Evolutionary conservation across 2,329 filamentous ascomycete species (phyloP), one percentile per base, ranked within the genome.

Genomic region (Pseudonectria foliicola): DNA sequence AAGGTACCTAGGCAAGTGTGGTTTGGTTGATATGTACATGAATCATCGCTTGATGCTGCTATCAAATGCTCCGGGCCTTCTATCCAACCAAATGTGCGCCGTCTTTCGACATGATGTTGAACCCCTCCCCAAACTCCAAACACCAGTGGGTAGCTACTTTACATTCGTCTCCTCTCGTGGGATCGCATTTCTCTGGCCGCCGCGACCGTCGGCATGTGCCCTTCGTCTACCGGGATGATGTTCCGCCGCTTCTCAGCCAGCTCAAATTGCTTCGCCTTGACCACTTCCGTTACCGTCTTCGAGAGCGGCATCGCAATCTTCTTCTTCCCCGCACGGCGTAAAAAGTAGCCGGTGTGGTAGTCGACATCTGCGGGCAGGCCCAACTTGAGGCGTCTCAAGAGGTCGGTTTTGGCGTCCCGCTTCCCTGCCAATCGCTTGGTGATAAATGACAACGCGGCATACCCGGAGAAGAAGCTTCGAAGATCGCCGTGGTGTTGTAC

Each of bases 341-440:
- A 70, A 40, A 98, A 82, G 63, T 90, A 98, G 1, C 89, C 90
- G 56, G 93, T 95, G 47, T 90, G 74, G 52, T 82, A 94, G 29
- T 89, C 77, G 27, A 95, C 75, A 50, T 95, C 87, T 0, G 85
- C 87, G 38, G 68, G 62, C 41, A 64, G 63, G 2, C 84, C 82
- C 1, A 61, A 57, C 10, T 75, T 63, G 10, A 89, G 66, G 49
- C 82, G 77, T 34, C 73, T 70, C 6, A 85, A 64, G 77, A 94
- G 87, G 13, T 68, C 72, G 49, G 77, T 85, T 27, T 58, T 50
- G 7, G 60, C 59, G 6, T 70, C 64, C 33, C 79, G 76, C 36
- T 72, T 61, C 16, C 48, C 55, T 13, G 49, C 40, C 13, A 63
- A 60, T 13, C 49, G 46, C 15, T 39, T 40, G 10, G 67, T 66